Percentiles rank a stretch among this genome's conserved stretches.
Evolutionary conservation across 1,284 basidiomycete genomes (phyloP).

Genomic region (Sanghuangporus sanghuang): DNA sequence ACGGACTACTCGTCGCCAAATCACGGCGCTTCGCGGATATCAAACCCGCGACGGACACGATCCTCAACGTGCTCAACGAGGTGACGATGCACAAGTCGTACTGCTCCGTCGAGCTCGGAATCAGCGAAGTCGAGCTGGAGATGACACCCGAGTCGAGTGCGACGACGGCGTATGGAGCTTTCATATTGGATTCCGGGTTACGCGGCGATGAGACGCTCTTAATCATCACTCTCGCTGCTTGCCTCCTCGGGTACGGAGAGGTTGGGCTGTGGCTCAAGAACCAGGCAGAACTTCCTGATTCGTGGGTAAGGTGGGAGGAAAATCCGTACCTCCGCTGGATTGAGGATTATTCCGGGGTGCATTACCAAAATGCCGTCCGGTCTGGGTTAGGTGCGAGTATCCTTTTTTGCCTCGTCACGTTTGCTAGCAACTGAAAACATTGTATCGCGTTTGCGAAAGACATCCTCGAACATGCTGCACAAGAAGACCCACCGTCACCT

Average conservation of each 20-base stretch:
- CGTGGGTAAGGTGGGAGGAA: slow-evolving; percentile 53
- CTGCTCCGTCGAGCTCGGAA: slow-evolving; percentile 61
- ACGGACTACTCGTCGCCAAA: slow-evolving; percentile 79
- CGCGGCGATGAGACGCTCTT: slow-evolving; percentile 72
- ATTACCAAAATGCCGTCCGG: slow-evolving; percentile 68
- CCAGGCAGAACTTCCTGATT: slow-evolving; percentile 42
- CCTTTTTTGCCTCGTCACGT: not conserved
- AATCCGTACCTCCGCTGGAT: slow-evolving; percentile 84
- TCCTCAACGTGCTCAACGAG: slow-evolving; percentile 65
- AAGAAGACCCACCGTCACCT: slow-evolving; percentile 60
- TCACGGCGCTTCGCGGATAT: slow-evolving; percentile 64
- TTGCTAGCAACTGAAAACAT: not conserved
- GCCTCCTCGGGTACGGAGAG: slow-evolving; percentile 92
- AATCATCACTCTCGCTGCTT: slow-evolving; percentile 79
- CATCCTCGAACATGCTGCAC: slow-evolving; percentile 56
- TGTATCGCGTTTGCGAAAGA: slow-evolving; percentile 35
- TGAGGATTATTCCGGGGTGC: slow-evolving; percentile 70
- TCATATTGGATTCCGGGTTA: slow-evolving; percentile 73
- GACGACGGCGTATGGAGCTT: slow-evolving; percentile 85
- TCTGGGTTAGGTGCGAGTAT: slow-evolving; percentile 58
- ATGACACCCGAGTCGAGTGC: slow-evolving; percentile 59
- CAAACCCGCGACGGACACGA: slow-evolving; percentile 57
- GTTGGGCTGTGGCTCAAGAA: slow-evolving; percentile 79
- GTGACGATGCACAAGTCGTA: slow-evolving; percentile 69
- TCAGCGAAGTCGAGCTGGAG: slow-evolving; percentile 56